phyloP scores from a whole-genome alignment of 2,329 filamentous ascomycete species.

The Zymoseptoria tritici region DNA sequence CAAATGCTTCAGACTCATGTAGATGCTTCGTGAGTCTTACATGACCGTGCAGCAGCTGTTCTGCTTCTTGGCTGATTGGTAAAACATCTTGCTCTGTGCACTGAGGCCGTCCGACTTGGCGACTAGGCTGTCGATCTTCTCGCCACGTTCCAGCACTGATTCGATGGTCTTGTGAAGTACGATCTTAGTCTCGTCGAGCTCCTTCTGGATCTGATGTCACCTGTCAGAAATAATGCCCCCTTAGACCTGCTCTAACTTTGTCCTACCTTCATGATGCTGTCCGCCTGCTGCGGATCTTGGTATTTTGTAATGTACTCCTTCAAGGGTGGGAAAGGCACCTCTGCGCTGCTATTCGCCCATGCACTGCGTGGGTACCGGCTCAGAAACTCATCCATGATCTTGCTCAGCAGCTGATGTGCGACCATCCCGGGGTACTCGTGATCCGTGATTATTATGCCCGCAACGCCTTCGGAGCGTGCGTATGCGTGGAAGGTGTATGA shows the following conservation, averaged over 20 bases:
- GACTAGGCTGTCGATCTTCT: slow-evolving; percentile 93
- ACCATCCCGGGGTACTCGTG: slow-evolving; percentile 57
- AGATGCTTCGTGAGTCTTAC: slow-evolving; percentile 27
- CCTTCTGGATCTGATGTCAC: slow-evolving; percentile 66
- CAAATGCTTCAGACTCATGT: slow-evolving; percentile 4
- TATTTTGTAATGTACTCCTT: slow-evolving; percentile 72
- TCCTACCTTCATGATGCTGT: slow-evolving; percentile 58
- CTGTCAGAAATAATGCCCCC: slow-evolving; percentile 37
- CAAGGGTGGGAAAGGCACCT: slow-evolving; percentile 59
- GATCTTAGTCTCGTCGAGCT: slow-evolving; percentile 96
- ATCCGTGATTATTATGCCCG: slow-evolving; percentile 42
- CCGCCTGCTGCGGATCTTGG: slow-evolving; percentile 80
- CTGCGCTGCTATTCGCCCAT: slow-evolving; percentile 48
- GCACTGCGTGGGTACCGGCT: slow-evolving; percentile 63
- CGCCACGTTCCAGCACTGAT: slow-evolving; percentile 79
- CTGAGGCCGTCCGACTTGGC: slow-evolving; percentile 88
- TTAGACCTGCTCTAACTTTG: not conserved
- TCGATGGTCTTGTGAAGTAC: slow-evolving; percentile 96
- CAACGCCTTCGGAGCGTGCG: slow-evolving; percentile 39
- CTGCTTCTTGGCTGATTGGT: slow-evolving; percentile 61
- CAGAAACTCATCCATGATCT: slow-evolving; percentile 82
- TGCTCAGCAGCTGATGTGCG: slow-evolving; percentile 78
- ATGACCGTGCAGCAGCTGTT: slow-evolving; percentile 54
- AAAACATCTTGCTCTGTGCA: slow-evolving; percentile 95
- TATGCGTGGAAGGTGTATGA: slow-evolving; percentile 56